A percentile compares a stretch with the other conserved stretches of the same genome.
Evolutionary conservation across 2,329 filamentous ascomycete genomes (phyloP).

Genomic region (Lasiodiplodia gonubiensis): DNA sequence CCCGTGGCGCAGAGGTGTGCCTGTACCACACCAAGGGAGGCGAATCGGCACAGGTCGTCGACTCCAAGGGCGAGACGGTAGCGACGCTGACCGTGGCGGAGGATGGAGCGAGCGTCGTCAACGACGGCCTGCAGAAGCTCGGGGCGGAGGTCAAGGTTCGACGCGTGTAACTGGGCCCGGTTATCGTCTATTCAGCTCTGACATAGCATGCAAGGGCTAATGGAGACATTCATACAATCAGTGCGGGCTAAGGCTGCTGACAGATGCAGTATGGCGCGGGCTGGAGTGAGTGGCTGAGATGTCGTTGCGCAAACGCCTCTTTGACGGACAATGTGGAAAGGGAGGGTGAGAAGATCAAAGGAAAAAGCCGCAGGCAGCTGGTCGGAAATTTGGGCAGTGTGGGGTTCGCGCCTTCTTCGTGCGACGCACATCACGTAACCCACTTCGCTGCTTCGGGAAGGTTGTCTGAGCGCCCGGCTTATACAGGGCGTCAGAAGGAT

Average conservation of each 20-base stretch:
- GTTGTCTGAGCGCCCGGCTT: conserved; percentile 19
- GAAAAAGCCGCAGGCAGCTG: neutral
- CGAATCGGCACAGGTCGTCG: conserved; percentile 44
- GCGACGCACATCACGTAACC: conserved; percentile 13
- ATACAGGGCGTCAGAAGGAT: neutral
- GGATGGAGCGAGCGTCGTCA: conserved; percentile 27
- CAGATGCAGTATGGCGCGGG: neutral
- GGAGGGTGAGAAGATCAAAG: neutral
- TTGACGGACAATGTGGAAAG: neutral
- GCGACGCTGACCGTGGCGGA: conserved; percentile 41
- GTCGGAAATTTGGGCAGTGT: conserved; percentile 6
- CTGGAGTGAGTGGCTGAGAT: neutral
- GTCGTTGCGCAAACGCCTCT: neutral
- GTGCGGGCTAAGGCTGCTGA: neutral
- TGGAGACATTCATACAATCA: no score
- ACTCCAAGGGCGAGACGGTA: conserved; percentile 40
- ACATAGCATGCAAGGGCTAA: conserved; percentile 18
- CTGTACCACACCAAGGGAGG: conserved; percentile 46
- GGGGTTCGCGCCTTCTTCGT: conserved; percentile 21
- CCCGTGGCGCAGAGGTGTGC: conserved; percentile 44
- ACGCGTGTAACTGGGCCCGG: conserved; percentile 5
- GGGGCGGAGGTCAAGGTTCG: neutral
- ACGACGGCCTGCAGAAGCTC: conserved; percentile 5
- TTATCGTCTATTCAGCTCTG: conserved; percentile 13
- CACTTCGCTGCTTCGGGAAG: conserved; percentile 1